These are phyloP conservation scores for Scortechinia acanthostroma DNA, from an alignment of 2,329 filamentous ascomycete genomes.

Conservation along the genomic window DNA sequence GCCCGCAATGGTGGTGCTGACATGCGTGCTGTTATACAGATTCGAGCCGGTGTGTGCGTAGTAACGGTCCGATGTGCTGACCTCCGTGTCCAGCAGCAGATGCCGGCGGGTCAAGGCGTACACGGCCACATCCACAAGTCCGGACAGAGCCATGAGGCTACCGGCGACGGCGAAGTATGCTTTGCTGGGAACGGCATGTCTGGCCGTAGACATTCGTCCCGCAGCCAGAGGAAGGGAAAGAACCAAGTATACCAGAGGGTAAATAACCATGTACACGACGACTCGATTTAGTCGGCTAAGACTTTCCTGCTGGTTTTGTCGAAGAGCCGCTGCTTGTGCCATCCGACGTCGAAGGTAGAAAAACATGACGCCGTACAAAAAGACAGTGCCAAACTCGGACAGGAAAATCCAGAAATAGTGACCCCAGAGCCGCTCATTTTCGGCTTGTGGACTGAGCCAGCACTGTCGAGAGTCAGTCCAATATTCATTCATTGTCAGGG, in stretches of 20 bases:
- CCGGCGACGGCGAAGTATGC: constrained; percentile 41
- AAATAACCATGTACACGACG: constrained; percentile 34
- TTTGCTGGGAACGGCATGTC: constrained; percentile 17
- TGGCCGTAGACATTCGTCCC: constrained; percentile 28
- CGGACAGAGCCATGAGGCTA: constrained; percentile 47
- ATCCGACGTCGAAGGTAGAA: constrained; percentile 35
- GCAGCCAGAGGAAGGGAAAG: constrained; percentile 9
- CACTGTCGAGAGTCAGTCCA: constrained; percentile 34
- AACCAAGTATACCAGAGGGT: constrained; percentile 13
- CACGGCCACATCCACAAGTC: constrained; percentile 47
- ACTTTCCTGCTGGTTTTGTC: constrained; percentile 22
- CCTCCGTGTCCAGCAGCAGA: constrained; percentile 40
- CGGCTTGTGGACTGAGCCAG: constrained; percentile 33
- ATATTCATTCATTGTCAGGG: constrained; percentile 7
- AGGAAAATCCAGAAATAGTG: constrained; percentile 47
- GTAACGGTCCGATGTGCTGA: constrained; percentile 19
- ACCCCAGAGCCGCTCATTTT: constrained; percentile 34
- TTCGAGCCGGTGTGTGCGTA: constrained; percentile 13
- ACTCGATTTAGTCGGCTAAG: constrained; percentile 28
- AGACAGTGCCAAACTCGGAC: constrained; percentile 38
- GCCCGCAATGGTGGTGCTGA: not conserved
- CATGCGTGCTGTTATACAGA: not conserved
- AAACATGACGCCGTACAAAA: constrained; percentile 37
- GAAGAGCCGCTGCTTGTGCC: constrained; percentile 21
- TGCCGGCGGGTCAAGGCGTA: constrained; percentile 49